These are phyloP conservation scores for Alternaria infectoria DNA, from an alignment of 2,329 filamentous ascomycete species.

Conservation along the genomic window DNA sequence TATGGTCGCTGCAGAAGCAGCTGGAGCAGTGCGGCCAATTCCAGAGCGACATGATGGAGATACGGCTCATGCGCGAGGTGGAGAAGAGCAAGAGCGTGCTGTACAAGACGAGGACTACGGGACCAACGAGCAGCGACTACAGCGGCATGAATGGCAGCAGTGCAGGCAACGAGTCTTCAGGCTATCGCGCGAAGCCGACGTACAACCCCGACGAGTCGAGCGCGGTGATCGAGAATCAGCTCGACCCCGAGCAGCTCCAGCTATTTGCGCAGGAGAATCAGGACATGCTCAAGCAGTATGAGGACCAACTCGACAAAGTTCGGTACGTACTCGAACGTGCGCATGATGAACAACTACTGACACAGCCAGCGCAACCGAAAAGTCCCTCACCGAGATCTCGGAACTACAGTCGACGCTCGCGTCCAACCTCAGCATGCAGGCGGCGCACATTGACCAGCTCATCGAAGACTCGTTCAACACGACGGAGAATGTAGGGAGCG, in stretches of 20 bases:
- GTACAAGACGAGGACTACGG: slow-evolving; percentile 65
- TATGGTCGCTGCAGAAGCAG: slow-evolving; percentile 79
- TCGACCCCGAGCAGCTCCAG: slow-evolving; percentile 86
- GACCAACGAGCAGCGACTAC: slow-evolving; percentile 31
- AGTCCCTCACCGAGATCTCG: slow-evolving; percentile 88
- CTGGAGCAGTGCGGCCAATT: slow-evolving; percentile 77
- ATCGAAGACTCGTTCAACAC: slow-evolving; percentile 83
- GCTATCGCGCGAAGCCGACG: slow-evolving; percentile 36
- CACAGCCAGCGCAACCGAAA: slow-evolving; percentile 75
- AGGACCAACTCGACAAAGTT: slow-evolving; percentile 92
- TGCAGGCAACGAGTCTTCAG: slow-evolving; percentile 17
- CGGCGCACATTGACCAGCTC: slow-evolving; percentile 86
- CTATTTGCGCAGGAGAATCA: slow-evolving; percentile 94
- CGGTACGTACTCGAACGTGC: slow-evolving; percentile 64
- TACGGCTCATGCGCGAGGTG: slow-evolving; percentile 79
- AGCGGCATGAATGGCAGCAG: slow-evolving; percentile 24
- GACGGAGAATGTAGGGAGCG: slow-evolving; percentile 82
- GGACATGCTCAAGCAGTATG: slow-evolving; percentile 90
- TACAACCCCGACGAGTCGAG: slow-evolving; percentile 30
- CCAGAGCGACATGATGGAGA: slow-evolving; percentile 93
- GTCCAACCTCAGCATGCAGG: slow-evolving; percentile 82
- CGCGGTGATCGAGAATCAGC: slow-evolving; percentile 58
- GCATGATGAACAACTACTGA: slow-evolving; percentile 19
- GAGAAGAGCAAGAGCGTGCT: slow-evolving; percentile 89
- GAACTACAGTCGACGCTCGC: slow-evolving; percentile 90